These are phyloP conservation scores for Aspergillus quadricinctus DNA, from an alignment of 2,329 filamentous ascomycete genomes.

Conservation along the genomic window DNA sequence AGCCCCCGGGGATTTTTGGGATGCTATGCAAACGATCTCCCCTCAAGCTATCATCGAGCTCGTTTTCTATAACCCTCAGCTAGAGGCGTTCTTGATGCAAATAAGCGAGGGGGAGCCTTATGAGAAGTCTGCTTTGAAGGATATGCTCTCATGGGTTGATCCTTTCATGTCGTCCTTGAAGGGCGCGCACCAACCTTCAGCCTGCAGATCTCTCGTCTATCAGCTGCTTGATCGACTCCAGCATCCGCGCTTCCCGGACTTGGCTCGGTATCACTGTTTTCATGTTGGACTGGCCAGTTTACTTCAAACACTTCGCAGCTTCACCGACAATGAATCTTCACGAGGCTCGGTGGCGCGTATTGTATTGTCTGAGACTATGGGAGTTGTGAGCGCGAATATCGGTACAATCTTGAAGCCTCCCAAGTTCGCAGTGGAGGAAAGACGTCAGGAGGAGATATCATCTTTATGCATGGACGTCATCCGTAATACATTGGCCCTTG, in stretches of 20 bases:
- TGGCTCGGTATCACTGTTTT: constrained; percentile 45
- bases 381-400: constrained; percentile 45
- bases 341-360: constrained; percentile 45
- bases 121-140: constrained; percentile 54
- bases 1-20: constrained; percentile 79
- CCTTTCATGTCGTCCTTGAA: constrained; percentile 75
- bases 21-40: constrained; percentile 75
- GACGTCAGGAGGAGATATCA: constrained; percentile 50
- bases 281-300: constrained; percentile 43
- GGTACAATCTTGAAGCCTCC: constrained; percentile 57
- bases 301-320: constrained; percentile 43
- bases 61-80: constrained; percentile 69
- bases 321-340: constrained; percentile 44
- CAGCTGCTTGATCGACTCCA: constrained; percentile 64
- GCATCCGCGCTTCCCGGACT: constrained; percentile 35
- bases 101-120: constrained; percentile 50
- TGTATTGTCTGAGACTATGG: constrained; percentile 46
- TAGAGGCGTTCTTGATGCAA: constrained; percentile 52
- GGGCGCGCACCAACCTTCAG: constrained; percentile 69
- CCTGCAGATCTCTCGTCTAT: constrained; percentile 72
- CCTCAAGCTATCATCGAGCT: constrained; percentile 79
- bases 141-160: constrained; percentile 71
- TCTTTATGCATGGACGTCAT: constrained; percentile 61
- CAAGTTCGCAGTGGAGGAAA: constrained; percentile 44
- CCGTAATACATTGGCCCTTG: constrained; percentile 62